Percentiles rank a stretch among this genome's conserved stretches.
Evolutionary conservation across 2,329 filamentous ascomycete species (phyloP).

Genomic region (Xylaria sp.): DNA sequence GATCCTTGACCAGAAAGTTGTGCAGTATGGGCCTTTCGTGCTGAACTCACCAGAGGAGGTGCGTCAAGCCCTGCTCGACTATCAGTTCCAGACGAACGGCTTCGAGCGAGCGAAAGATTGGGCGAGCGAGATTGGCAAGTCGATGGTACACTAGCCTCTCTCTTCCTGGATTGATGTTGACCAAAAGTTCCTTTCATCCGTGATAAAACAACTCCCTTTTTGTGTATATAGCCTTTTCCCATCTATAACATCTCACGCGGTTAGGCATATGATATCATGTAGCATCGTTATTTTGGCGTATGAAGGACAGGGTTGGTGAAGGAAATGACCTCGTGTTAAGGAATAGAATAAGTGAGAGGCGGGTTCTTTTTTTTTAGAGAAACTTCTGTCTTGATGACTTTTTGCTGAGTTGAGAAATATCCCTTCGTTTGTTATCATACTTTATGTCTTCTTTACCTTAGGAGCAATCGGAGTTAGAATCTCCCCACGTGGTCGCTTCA

Average conservation of each 20-base stretch:
- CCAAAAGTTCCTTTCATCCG: neutral
- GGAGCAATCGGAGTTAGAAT: constrained; percentile 6
- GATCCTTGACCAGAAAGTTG: constrained; percentile 74
- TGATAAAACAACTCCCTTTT: neutral
- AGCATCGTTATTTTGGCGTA: constrained; percentile 31
- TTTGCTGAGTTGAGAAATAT: constrained; percentile 10
- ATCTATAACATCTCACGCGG: constrained; percentile 12
- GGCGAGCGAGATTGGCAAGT: constrained; percentile 68
- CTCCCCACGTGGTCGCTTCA: constrained; percentile 42
- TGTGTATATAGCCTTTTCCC: constrained; percentile 29
- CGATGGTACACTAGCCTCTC: constrained; percentile 45
- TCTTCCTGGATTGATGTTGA: neutral
- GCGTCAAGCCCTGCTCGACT: constrained; percentile 74
- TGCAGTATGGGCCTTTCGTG: constrained; percentile 79
- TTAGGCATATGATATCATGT: constrained; percentile 19
- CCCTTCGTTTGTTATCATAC: neutral
- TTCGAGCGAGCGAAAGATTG: constrained; percentile 77
- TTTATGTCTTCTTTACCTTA: constrained; percentile 4
- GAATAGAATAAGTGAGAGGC: constrained; percentile 27
- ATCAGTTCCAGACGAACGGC: constrained; percentile 71
- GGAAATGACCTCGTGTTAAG: constrained; percentile 19
- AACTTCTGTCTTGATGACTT: neutral
- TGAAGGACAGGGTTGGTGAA: constrained; percentile 11
- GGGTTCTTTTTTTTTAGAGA: neutral
- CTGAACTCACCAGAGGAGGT: constrained; percentile 71